Evolutionary conservation across 1,139 yeast species (phyloP).

Genomic region (Hansenula anomala): DNA sequence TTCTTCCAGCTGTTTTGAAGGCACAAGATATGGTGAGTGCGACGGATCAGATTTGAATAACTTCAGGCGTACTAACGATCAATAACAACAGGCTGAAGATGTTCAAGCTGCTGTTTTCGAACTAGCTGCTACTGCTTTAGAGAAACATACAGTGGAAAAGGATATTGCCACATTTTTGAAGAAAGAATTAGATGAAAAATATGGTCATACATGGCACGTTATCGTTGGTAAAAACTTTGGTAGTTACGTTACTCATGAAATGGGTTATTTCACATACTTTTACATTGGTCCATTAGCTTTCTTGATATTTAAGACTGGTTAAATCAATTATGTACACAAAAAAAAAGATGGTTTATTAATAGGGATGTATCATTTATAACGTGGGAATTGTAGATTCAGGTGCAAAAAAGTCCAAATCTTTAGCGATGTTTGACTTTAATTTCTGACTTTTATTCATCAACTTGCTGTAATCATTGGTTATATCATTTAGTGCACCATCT

Average conservation of each 20-base stretch:
- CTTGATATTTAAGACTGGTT: conserved; percentile 73
- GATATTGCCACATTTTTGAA: conserved; percentile 82
- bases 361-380: too few species aligned
- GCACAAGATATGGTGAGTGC: conserved; percentile 40
- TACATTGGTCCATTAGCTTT: conserved; percentile 80
- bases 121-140: conserved; percentile 49
- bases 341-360: not conserved
- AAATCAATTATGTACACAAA: conserved; percentile 2
- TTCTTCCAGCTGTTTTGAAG: conserved; percentile 31
- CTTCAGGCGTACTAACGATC: too few species aligned
- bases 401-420: conserved; percentile 4
- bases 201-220: conserved; percentile 92
- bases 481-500: not conserved
- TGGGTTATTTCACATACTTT: conserved; percentile 80
- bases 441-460: not conserved
- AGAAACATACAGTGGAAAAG: conserved; percentile 47
- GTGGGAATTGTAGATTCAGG: too few species aligned
- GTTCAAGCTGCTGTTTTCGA: conserved; percentile 56
- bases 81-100: conserved; percentile 42
- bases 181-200: conserved; percentile 61
- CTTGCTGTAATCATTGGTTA: not conserved
- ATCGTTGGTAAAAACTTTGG: conserved; percentile 94
- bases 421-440: not conserved
- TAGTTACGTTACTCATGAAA: conserved; percentile 84
- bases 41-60: too few species aligned